These are phyloP conservation scores for Sphenostylis stenocarpa DNA, from an alignment of 306 rosid genomes.

Conservation along the genomic window DNA sequence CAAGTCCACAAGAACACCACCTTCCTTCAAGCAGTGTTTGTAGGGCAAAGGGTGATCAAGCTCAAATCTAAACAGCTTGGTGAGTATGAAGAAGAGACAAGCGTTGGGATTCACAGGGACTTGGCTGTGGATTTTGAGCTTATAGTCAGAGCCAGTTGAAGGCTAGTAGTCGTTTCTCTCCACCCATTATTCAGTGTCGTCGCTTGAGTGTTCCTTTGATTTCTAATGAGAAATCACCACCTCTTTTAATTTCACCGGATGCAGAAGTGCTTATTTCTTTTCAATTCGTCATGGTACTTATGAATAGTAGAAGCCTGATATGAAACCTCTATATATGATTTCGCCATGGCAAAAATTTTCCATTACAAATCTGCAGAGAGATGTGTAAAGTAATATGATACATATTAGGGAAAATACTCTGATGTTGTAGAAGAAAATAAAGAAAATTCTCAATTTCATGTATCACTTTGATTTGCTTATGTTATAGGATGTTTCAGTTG, in stretches of 20 bases:
- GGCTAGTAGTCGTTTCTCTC: background rate
- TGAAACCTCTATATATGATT: too few relatives aligned
- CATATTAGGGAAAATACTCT: background rate
- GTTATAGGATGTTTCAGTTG: background rate
- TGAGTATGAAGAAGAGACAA: conserved; percentile 35
- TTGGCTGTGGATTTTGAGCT: conserved; percentile 40
- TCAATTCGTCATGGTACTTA: background rate
- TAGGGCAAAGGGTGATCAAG: conserved; percentile 7
- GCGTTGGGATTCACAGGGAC: conserved; percentile 23
- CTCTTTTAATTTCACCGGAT: conserved; percentile 17
- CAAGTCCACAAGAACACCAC: conserved; percentile 44
- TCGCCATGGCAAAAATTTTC: too few relatives aligned
- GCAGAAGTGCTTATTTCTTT: conserved; percentile 26
- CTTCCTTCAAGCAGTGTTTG: conserved; percentile 28
- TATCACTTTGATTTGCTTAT: background rate
- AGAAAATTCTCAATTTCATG: background rate
- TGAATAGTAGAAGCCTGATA: background rate
- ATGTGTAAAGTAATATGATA: background rate
- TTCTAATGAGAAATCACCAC: conserved; percentile 2
- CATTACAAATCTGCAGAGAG: too few relatives aligned
- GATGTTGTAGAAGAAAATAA: background rate
- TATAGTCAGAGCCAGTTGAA: conserved; percentile 12
- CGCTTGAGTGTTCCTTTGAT: conserved; percentile 34
- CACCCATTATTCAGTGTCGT: conserved; percentile 32
- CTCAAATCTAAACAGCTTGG: conserved; percentile 18